phyloP scores from a whole-genome alignment of 2,329 filamentous ascomycete genomes.

The Cytospora chrysosperma region DNA sequence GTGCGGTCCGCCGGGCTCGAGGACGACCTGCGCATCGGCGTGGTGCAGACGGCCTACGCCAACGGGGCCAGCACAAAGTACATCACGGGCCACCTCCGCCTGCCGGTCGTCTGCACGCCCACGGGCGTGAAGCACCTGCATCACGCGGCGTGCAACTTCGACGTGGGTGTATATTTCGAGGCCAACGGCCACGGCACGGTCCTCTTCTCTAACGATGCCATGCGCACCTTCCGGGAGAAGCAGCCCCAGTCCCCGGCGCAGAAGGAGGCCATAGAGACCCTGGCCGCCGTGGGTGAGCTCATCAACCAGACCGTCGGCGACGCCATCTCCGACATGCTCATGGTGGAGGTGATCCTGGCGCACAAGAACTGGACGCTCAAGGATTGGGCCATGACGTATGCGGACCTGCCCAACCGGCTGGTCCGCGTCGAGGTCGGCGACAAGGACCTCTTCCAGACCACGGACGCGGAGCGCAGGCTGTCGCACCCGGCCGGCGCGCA shows the following conservation, averaged over 20 bases:
- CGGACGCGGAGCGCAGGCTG: slow-evolving; percentile 87
- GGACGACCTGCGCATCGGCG: slow-evolving; percentile 82
- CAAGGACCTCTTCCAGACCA: slow-evolving; percentile 86
- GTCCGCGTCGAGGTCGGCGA: slow-evolving; percentile 87
- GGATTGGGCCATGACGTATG: slow-evolving; percentile 92
- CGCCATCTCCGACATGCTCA: slow-evolving; percentile 90
- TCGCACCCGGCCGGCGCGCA: slow-evolving; percentile 78
- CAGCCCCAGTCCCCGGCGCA: slow-evolving; percentile 89
- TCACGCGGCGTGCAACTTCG: slow-evolving; percentile 91
- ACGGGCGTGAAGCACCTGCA: slow-evolving; percentile 98
- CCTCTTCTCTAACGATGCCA: slow-evolving; percentile 83
- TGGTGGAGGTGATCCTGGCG: slow-evolving; percentile 93
- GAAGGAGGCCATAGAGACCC: slow-evolving; percentile 81
- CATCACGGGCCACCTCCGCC: slow-evolving; percentile 80
- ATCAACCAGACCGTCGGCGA: slow-evolving; percentile 99
- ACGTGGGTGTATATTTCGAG: slow-evolving; percentile 97
- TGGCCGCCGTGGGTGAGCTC: slow-evolving; percentile 79
- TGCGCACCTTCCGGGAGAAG: slow-evolving; percentile 73
- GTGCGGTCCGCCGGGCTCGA: slow-evolving; percentile 75
- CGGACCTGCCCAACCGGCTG: slow-evolving; percentile 91
- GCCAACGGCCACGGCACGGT: slow-evolving; percentile 97
- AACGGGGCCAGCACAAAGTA: slow-evolving; percentile 94
- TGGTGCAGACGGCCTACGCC: slow-evolving; percentile 96
- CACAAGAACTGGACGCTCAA: slow-evolving; percentile 89
- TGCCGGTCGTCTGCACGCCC: slow-evolving; percentile 88